Conservation (phyloP, 305 asterid genomes). For the Rubia occidens region DNA sequence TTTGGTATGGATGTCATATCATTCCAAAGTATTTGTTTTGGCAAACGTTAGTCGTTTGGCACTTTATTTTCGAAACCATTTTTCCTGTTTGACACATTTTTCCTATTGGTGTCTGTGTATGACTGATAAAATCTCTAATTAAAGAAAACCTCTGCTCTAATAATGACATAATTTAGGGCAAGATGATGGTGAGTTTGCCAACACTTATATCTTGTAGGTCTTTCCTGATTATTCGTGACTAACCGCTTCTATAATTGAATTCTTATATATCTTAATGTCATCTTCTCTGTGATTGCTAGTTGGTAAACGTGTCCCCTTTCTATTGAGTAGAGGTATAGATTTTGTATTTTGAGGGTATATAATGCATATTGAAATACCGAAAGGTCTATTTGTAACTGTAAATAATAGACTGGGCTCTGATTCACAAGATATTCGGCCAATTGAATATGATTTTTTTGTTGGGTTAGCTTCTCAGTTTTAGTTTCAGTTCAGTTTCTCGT, state of each 20-base stretch:
- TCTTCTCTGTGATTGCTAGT: slow-evolving; percentile 1
- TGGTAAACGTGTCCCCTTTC: neutral
- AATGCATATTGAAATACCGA: neutral
- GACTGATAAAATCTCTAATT: neutral
- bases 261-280: neutral
- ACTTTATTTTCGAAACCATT: neutral
- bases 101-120: neutral
- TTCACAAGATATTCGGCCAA: neutral
- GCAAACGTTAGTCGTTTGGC: neutral
- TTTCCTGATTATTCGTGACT: neutral
- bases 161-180: neutral
- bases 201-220: neutral
- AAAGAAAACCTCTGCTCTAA: neutral
- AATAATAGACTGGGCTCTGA: neutral
- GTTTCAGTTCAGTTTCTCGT: slow-evolving; percentile 4
- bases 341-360: neutral
- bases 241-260: neutral
- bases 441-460: neutral
- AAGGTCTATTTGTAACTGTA: neutral
- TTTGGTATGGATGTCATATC: slow-evolving; percentile 47
- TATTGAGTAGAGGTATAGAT: neutral
- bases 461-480: neutral
- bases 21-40: neutral
- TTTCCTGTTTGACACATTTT: neutral
- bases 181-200: neutral